A percentile compares a stretch with the other conserved stretches of the same genome.
phyloP scores from a whole-genome alignment of 768 basidiomycete genomes.

The Flagelloscypha sp. region DNA sequence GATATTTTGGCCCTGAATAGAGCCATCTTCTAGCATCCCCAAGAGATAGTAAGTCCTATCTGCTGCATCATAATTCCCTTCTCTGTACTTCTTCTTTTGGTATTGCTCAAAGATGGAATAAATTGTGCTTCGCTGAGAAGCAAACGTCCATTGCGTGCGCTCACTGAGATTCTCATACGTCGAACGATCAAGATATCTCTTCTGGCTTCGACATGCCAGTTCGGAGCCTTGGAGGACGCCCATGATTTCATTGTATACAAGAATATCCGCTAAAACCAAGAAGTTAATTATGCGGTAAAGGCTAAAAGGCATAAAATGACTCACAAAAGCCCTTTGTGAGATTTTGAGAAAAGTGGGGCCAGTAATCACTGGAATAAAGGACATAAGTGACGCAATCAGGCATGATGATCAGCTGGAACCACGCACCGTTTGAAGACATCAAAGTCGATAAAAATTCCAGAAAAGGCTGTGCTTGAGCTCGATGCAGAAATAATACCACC shows the following conservation, averaged over 20 bases:
- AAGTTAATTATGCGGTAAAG: no score
- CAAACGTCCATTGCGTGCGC: constrained; percentile 48
- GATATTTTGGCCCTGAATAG: constrained; percentile 33
- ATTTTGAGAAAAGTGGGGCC: constrained; percentile 48
- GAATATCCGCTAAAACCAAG: no score
- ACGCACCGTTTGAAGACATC: constrained; percentile 1
- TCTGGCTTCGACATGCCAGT: constrained; percentile 25
- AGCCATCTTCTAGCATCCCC: constrained; percentile 19
- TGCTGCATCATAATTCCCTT: constrained; percentile 44
- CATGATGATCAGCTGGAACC: constrained; percentile 3
- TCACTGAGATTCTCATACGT: constrained; percentile 42
- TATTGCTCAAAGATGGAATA: constrained; percentile 52
- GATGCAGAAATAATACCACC: no score
- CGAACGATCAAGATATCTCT: constrained; percentile 32
- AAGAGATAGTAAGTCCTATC: constrained; percentile 52
- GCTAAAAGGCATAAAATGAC: constrained; percentile 4
- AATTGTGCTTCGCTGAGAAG: constrained; percentile 35
- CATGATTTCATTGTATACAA: no score
- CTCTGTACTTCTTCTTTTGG: constrained; percentile 31
- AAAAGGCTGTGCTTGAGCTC: no score
- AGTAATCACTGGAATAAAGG: constrained; percentile 43
- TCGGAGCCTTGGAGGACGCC: constrained; percentile 66
- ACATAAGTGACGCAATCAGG: constrained; percentile 33
- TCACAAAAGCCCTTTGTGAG: constrained; percentile 47
- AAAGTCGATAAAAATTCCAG: no score